Evolutionary conservation across 768 basidiomycete genomes (phyloP), one percentile per base, ranked within the genome.

Genomic region (Cytidiella melzeri): DNA sequence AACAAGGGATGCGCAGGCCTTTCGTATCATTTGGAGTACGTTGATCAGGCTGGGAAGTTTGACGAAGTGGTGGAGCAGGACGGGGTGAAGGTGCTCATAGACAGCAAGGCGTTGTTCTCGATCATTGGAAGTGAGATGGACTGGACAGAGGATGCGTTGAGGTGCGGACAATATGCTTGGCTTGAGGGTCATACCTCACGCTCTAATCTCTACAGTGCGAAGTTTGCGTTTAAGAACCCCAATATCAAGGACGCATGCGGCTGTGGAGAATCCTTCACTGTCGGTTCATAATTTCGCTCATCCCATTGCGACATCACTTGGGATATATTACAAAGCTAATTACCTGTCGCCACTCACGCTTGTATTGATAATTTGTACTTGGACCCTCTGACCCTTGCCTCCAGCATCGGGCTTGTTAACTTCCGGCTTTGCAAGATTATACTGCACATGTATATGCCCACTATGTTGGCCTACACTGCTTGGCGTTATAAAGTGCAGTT

Each of bases 121-220:
- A 96, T 99, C 57, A 96, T 99, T 53, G 96, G 96, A 43, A 95
- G 92, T 66, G 89, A 90, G 75, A 99, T 99, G 96, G 92, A 95
- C 63, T 99, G 96, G 96, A 77, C 82, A 52, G 96, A 98, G 70
- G 92, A 95, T 64, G 67, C 81, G 26, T 70, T 99, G 38, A 94
- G 92, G 87, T 88, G 52, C 47, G 83, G n/a, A n/a, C n/a, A n/a
- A n/a, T n/a, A n/a, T n/a, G n/a, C n/a, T 41, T 24, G 20, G 30
- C 38, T 37, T 38, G 25, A 38, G 45, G 45, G 45, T 53, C 37
- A 51, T 54, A 30, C 10, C 41, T 15, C 38, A 30, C 15, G 46
- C 52, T 10, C 18, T 41, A 43, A 46, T 23, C 15, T 19, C 19
- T 52, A 5, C 59, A 90, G 88, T 63, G 80, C 87, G 43, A 88